A percentile compares a stretch with the other conserved stretches of the same genome.
Conservation (phyloP, 495 filamentous ascomycete genomes). For the Xylaria nigripes region DNA sequence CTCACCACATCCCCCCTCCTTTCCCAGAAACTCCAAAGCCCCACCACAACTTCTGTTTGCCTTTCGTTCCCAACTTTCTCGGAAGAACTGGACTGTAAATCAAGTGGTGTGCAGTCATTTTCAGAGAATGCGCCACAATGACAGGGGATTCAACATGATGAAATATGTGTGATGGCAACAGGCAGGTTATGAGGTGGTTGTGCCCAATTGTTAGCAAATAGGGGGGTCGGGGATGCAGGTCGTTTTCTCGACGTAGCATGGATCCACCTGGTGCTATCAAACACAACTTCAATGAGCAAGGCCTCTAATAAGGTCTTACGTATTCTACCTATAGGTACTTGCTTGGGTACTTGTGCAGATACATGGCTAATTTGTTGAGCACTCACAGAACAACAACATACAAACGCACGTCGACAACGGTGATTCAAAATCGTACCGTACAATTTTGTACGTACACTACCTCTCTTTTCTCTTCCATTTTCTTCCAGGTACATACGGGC, state of each 20-base stretch:
- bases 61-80: background rate
- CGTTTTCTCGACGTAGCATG: background rate
- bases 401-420: background rate
- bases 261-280: constrained; percentile 3
- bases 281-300: too few species aligned
- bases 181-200: constrained; percentile 1
- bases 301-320: too few species aligned
- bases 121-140: background rate
- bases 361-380: constrained; percentile 9
- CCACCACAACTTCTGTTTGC: background rate
- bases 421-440: background rate
- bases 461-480: too few species aligned
- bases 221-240: constrained; percentile 1
- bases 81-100: background rate
- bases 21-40: background rate
- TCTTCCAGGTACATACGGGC: too few species aligned
- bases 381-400: constrained; percentile 2
- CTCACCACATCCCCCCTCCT: too few species aligned
- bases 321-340: too few species aligned
- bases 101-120: background rate
- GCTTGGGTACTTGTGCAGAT: too few species aligned
- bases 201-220: constrained; percentile 5
- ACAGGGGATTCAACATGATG: background rate
- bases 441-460: too few species aligned
- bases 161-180: constrained; percentile 3